Evolutionary conservation across 2,329 filamentous ascomycete genomes (phyloP).

Genomic region (Aspergillus japonicus): DNA sequence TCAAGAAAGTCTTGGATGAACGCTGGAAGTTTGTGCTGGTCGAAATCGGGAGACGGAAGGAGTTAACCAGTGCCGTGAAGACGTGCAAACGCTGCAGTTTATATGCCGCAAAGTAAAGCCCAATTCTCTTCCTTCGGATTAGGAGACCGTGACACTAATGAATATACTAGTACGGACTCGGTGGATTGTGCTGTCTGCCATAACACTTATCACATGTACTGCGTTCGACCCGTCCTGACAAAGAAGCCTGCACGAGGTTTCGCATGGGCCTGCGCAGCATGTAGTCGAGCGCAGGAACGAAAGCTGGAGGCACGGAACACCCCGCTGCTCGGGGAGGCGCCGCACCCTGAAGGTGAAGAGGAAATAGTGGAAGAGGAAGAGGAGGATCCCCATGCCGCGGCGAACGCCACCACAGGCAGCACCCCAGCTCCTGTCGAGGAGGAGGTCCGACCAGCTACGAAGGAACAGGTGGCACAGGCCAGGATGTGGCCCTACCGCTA

Average conservation of each 20-base stretch:
- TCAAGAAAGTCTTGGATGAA: slow-evolving; percentile 94
- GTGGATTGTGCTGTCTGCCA: slow-evolving; percentile 95
- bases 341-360: slow-evolving; percentile 57
- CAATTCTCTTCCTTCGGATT: neutral
- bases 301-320: slow-evolving; percentile 88
- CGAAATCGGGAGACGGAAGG: slow-evolving; percentile 89
- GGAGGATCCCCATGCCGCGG: slow-evolving; percentile 59
- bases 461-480: slow-evolving; percentile 86
- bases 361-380: slow-evolving; percentile 71
- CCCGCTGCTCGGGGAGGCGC: slow-evolving; percentile 61
- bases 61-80: slow-evolving; percentile 93
- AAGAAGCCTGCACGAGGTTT: slow-evolving; percentile 98
- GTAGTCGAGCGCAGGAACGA: slow-evolving; percentile 91
- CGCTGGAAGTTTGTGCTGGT: slow-evolving; percentile 96
- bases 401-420: slow-evolving; percentile 60
- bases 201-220: slow-evolving; percentile 98
- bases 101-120: slow-evolving; percentile 82
- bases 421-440: slow-evolving; percentile 59
- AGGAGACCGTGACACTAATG: slow-evolving; percentile 13
- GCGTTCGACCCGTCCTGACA: slow-evolving; percentile 82
- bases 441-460: slow-evolving; percentile 63
- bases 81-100: slow-evolving; percentile 87
- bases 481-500: slow-evolving; percentile 97
- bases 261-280: slow-evolving; percentile 95
- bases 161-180: slow-evolving; percentile 71